These are phyloP conservation scores for Scutellaria baicalensis DNA, from an alignment of 257 asterid species.

Conservation along the genomic window DNA sequence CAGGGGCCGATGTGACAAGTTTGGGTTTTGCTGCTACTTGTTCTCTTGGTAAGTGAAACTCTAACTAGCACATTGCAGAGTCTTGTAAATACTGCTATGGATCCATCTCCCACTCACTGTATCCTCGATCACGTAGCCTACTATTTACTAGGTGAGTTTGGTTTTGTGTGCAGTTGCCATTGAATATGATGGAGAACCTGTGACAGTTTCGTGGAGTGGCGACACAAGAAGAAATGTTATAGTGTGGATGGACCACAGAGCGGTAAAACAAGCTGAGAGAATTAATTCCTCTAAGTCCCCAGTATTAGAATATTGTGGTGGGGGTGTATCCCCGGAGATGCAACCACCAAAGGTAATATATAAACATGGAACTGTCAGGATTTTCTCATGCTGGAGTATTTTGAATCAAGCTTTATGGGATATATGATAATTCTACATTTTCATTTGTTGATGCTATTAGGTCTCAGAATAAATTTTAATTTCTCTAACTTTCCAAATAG, in stretches of 20 bases:
- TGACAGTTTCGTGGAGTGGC: conserved; percentile 85
- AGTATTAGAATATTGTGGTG: conserved; percentile 92
- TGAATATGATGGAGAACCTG: conserved; percentile 92
- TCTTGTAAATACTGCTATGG: neutral
- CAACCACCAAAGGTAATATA: conserved; percentile 85
- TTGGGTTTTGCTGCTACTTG: conserved; percentile 98
- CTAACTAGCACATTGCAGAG: neutral
- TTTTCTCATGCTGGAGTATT: conserved; percentile 1
- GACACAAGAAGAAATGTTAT: conserved; percentile 89
- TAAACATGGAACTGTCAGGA: neutral
- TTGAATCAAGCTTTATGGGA: neutral
- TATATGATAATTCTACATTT: neutral
- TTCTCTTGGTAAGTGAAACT: conserved; percentile 66
- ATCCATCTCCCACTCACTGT: neutral
- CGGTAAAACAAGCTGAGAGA: conserved; percentile 86
- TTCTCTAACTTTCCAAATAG: too few species aligned
- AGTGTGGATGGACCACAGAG: conserved; percentile 99
- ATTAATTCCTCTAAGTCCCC: conserved; percentile 85
- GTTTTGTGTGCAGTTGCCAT: conserved; percentile 72
- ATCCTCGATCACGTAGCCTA: conserved; percentile 19
- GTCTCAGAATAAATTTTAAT: neutral
- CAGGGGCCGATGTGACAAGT: conserved; percentile 72
- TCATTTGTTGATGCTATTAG: neutral
- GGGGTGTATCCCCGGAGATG: conserved; percentile 95
- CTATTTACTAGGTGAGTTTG: conserved; percentile 29